A percentile compares a stretch with the other conserved stretches of the same genome.
These are phyloP conservation scores for Leucosporidium creatinivorum DNA, from an alignment of 768 basidiomycete species.

Conservation along the genomic window DNA sequence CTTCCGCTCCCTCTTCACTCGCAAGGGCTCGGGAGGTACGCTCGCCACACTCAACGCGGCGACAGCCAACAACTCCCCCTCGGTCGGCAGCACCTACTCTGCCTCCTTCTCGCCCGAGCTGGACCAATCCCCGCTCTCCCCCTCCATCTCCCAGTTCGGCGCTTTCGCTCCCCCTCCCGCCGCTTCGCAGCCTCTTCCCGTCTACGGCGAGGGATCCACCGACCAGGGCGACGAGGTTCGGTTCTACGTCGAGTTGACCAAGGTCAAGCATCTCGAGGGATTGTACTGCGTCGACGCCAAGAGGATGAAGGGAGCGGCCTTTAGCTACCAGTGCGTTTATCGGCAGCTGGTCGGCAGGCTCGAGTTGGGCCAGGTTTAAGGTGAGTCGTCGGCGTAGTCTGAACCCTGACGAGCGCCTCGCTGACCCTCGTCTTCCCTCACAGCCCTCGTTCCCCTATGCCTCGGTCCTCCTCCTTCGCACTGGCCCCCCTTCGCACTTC, in stretches of 20 bases:
- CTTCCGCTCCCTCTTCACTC: constrained; percentile 26
- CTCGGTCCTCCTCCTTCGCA: not conserved
- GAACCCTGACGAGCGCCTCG: no score
- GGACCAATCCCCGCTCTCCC: not conserved
- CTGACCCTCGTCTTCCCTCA: not conserved
- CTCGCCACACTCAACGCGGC: constrained; percentile 1
- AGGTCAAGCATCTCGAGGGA: constrained; percentile 78
- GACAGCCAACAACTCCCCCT: not conserved
- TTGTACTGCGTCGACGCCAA: constrained; percentile 89
- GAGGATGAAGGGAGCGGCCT: constrained; percentile 80
- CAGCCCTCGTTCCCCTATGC: no score
- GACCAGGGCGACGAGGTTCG: constrained; percentile 94
- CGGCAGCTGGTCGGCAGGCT: constrained; percentile 23
- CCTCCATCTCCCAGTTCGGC: not conserved
- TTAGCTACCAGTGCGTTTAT: constrained; percentile 45
- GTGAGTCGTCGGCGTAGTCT: not conserved
- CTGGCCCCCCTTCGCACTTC: not conserved
- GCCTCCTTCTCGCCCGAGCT: not conserved
- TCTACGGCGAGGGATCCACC: constrained; percentile 66
- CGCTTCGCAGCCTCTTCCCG: constrained; percentile 37
- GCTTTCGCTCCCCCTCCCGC: not conserved
- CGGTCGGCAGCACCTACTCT: constrained; percentile 4
- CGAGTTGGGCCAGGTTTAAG: constrained; percentile 10
- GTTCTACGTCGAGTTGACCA: constrained; percentile 88
- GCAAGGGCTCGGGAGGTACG: not conserved